Evolutionary conservation across 2,329 filamentous ascomycete genomes (phyloP), one percentile per base, ranked within the genome.

Genomic region (Colletotrichum phormii): DNA sequence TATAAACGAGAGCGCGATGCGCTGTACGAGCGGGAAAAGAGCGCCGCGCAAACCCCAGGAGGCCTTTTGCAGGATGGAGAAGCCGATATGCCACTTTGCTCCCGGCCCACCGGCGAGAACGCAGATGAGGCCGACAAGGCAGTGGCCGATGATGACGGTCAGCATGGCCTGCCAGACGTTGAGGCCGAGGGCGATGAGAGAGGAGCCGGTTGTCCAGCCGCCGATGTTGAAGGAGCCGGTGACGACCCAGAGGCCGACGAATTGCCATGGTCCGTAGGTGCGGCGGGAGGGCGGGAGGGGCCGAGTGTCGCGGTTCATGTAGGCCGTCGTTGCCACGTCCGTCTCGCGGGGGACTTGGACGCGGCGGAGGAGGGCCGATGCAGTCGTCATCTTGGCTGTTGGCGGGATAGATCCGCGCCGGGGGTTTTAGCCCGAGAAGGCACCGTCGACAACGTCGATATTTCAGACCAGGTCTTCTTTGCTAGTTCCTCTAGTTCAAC

Each of bases 171-270:
- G 77, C 75, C 75, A 76, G n/a, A 79, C 77, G 49, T 79, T 79
- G 15, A 79, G 75, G 5, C 78, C 77, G 1, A 79, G 76, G 2
- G 78, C 77, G 59, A 79, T 79, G 24, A 79, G 69, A 3, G 76
- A 78, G 4, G 78, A 79, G 1, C 79, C 79, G 0, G 79, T 80
- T 5, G 78, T 79, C 79, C 79, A 81, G 24, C 79, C 79, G 35
- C 79, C 79, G 4, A 81, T 78, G 55, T 81, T 81, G 70, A 80
- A 81, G 1, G 80, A 81, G 5, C 79, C 79, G 0, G 79, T 81
- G 33, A 81, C 75, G 74, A 80, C 76, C 79, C 79, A 81, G 1
- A 81, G 76, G 12, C 77, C 77, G 18, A 81, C 76, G 66, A 81
- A 81, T 37, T 79, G 75, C 78, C 78, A 80, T 0, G 79, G 79